Conservation (phyloP, 192 early-diverging fungal genomes). For the Polychytrium aggregatum region DNA sequence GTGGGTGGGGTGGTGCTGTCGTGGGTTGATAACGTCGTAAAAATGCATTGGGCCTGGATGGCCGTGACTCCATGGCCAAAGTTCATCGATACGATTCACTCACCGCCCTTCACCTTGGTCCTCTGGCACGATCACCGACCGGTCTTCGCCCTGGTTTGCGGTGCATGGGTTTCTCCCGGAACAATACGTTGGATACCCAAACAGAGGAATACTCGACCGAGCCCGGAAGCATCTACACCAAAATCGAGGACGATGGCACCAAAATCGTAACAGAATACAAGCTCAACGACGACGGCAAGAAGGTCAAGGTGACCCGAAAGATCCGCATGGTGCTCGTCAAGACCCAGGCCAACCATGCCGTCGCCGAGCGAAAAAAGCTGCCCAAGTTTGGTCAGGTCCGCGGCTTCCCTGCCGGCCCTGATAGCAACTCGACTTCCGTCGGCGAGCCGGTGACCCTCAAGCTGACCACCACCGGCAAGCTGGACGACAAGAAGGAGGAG, state of each 20-base stretch:
- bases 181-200: too few relatives aligned
- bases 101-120: too few relatives aligned
- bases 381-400: slow-evolving; percentile 86
- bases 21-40: too few relatives aligned
- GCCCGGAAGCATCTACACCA: too few relatives aligned
- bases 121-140: too few relatives aligned
- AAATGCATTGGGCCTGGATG: too few relatives aligned
- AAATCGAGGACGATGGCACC: slow-evolving; percentile 57
- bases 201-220: too few relatives aligned
- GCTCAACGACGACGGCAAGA: slow-evolving; percentile 83
- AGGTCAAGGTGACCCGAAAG: slow-evolving; percentile 77
- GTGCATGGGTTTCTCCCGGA: too few relatives aligned
- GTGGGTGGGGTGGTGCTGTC: too few relatives aligned
- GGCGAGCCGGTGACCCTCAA: slow-evolving; percentile 82
- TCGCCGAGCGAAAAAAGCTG: slow-evolving; percentile 83
- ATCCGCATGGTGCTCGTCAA: slow-evolving; percentile 60
- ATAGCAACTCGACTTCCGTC: slow-evolving; percentile 76
- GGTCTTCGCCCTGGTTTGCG: too few relatives aligned
- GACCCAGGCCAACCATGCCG: slow-evolving; percentile 75
- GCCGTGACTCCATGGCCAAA: too few relatives aligned
- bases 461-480: slow-evolving; percentile 61
- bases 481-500: slow-evolving; percentile 49
- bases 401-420: slow-evolving; percentile 67
- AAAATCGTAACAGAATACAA: slow-evolving; percentile 71
- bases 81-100: too few relatives aligned